Evolutionary conservation across 139 green algal genomes (phyloP).

Genomic region (Chlamydomonas urium): DNA sequence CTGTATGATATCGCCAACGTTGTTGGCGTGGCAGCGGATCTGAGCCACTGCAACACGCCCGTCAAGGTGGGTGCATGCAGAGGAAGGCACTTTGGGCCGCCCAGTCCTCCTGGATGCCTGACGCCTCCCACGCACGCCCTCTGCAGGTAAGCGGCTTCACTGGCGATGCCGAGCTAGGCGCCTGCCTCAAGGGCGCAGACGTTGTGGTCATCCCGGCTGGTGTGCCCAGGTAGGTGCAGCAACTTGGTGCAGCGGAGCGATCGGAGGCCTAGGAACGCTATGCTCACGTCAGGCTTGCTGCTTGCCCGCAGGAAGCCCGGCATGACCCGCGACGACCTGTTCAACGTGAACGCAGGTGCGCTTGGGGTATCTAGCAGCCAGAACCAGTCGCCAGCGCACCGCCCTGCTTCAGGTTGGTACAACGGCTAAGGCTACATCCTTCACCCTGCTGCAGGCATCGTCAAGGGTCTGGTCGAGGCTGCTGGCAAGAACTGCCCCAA

Average conservation of each 20-base stretch:
- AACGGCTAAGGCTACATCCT: too few species aligned
- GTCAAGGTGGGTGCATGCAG: slow-evolving; percentile 55
- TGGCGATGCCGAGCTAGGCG: slow-evolving; percentile 70
- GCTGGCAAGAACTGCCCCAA: slow-evolving; percentile 72
- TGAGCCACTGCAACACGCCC: slow-evolving; percentile 89
- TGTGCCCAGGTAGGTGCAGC: too few species aligned
- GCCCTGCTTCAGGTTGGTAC: too few species aligned
- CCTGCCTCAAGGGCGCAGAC: slow-evolving; percentile 42
- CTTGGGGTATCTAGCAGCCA: neutral
- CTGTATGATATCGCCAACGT: slow-evolving; percentile 96
- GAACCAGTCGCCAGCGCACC: too few species aligned
- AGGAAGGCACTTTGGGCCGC: too few species aligned
- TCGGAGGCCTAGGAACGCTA: neutral
- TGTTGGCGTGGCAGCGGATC: slow-evolving; percentile 87
- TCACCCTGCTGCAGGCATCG: too few species aligned
- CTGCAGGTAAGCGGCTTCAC: slow-evolving; percentile 19
- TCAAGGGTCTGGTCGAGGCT: slow-evolving; percentile 73
- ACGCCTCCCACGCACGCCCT: too few species aligned
- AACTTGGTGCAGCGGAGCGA: too few species aligned
- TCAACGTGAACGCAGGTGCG: slow-evolving; percentile 92
- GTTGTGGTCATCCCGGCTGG: slow-evolving; percentile 90
- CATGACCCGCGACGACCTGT: slow-evolving; percentile 99
- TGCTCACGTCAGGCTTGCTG: too few species aligned
- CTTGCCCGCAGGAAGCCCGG: slow-evolving; percentile 97
- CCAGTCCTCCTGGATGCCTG: too few species aligned